These are phyloP conservation scores for Cichorium intybus DNA, from an alignment of 140 eudicot genomes.

Conservation along the genomic window DNA sequence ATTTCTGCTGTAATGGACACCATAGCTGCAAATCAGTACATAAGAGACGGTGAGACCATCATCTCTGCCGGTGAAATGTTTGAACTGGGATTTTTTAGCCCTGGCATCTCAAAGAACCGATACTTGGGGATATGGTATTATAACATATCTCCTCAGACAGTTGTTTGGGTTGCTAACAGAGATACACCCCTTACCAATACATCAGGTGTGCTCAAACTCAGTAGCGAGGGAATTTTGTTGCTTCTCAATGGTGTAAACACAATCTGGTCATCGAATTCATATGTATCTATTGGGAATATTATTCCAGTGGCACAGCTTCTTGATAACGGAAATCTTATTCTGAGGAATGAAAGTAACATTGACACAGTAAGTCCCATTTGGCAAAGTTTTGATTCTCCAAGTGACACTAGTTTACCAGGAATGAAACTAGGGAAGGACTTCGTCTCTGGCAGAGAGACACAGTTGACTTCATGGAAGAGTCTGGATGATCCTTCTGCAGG, in stretches of 20 bases:
- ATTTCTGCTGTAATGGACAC: no score
- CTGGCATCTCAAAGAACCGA: no score
- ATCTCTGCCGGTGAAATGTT: no score
- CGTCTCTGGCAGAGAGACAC: constrained; percentile 13
- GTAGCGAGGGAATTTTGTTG: not conserved
- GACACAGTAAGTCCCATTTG: constrained; percentile 6
- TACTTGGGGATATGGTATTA: no score
- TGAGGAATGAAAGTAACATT: not conserved
- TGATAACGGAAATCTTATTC: constrained; percentile 19
- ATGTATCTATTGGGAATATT: not conserved
- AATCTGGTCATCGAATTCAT: constrained; percentile 13
- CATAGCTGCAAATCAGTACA: no score
- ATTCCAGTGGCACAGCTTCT: constrained; percentile 15
- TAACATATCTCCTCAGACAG: no score
- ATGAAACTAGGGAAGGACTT: constrained; percentile 32
- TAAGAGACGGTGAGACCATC: no score
- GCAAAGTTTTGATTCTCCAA: constrained; percentile 41
- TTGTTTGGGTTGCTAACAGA: no score
- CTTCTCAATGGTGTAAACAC: not conserved
- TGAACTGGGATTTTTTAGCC: no score
- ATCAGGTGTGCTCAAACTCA: constrained; percentile 9
- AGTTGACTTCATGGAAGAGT: constrained; percentile 36
- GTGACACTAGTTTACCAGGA: constrained; percentile 10
- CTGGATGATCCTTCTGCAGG: constrained; percentile 41
- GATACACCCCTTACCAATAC: not conserved